Conservation (phyloP, 2,329 filamentous ascomycete genomes). For the Sclerotinia glacialis region DNA sequence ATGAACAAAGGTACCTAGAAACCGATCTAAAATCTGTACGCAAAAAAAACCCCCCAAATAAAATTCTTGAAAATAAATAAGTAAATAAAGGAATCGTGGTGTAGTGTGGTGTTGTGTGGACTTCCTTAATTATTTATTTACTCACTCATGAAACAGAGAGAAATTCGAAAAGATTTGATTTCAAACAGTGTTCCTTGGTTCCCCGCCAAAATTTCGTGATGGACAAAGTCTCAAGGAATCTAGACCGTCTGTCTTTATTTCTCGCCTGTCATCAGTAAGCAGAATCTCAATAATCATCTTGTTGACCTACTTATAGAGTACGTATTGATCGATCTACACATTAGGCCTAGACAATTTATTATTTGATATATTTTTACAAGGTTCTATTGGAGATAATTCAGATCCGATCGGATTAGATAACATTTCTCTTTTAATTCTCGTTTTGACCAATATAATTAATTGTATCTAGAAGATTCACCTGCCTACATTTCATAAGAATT, state of each 20-base stretch:
- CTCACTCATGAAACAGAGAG: background rate
- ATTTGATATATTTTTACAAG: background rate
- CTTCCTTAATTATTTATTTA: background rate
- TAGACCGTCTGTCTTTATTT: conserved; percentile 18
- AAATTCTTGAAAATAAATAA: conserved; percentile 22
- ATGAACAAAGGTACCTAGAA: too few species aligned
- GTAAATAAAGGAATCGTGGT: background rate
- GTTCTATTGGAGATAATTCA: background rate
- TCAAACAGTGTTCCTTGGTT: conserved; percentile 26
- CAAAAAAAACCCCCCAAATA: background rate
- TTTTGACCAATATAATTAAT: background rate
- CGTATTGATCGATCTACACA: background rate
- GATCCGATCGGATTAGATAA: conserved; percentile 6
- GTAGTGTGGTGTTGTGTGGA: background rate
- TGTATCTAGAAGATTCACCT: background rate
- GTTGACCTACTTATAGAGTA: too few species aligned
- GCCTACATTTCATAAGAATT: background rate
- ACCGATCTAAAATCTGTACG: background rate
- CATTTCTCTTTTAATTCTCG: background rate
- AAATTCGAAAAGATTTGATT: conserved; percentile 29
- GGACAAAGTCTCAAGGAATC: conserved; percentile 28
- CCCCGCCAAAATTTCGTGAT: conserved; percentile 29
- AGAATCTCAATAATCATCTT: background rate
- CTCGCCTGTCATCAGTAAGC: conserved; percentile 4
- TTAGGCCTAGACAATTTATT: background rate